Percentiles rank a stretch among this genome's conserved stretches.
These are phyloP conservation scores for Tulasnella sp. DNA, from an alignment of 768 basidiomycete genomes.

Conservation along the genomic window DNA sequence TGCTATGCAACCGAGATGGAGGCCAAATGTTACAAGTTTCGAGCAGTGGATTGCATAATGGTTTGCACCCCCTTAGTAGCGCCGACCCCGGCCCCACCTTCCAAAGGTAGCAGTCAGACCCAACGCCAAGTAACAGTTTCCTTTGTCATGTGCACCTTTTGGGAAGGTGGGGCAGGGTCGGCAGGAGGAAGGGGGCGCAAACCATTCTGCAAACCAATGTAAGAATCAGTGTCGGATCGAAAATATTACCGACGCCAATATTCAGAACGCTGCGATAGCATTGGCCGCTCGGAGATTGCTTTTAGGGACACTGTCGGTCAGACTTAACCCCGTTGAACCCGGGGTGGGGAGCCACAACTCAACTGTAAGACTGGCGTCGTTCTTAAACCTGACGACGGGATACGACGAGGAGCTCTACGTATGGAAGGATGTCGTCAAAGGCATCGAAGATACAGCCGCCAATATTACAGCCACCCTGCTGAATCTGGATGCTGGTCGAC, in stretches of 20 bases:
- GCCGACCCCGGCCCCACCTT: no score
- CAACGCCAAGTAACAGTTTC: no score
- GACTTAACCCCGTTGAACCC: no score
- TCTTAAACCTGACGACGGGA: background rate
- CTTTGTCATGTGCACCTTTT: no score
- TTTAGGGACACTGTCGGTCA: background rate
- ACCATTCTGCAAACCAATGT: no score
- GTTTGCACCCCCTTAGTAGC: no score
- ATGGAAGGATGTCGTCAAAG: background rate
- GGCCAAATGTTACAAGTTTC: no score
- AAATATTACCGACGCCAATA: background rate
- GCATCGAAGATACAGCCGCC: background rate
- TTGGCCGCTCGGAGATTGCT: background rate
- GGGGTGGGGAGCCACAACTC: background rate
- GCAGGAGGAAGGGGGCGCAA: no score
- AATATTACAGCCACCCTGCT: background rate
- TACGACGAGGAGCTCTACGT: background rate
- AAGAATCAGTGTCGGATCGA: background rate
- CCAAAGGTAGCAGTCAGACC: no score
- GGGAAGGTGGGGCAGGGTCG: no score
- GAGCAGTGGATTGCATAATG: no score
- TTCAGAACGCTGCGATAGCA: background rate
- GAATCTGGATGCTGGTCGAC: background rate
- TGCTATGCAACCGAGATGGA: no score
- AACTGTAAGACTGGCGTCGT: background rate